These are phyloP conservation scores for Geotrichum candidum DNA, from an alignment of 1,139 yeast genomes.

Conservation along the genomic window DNA sequence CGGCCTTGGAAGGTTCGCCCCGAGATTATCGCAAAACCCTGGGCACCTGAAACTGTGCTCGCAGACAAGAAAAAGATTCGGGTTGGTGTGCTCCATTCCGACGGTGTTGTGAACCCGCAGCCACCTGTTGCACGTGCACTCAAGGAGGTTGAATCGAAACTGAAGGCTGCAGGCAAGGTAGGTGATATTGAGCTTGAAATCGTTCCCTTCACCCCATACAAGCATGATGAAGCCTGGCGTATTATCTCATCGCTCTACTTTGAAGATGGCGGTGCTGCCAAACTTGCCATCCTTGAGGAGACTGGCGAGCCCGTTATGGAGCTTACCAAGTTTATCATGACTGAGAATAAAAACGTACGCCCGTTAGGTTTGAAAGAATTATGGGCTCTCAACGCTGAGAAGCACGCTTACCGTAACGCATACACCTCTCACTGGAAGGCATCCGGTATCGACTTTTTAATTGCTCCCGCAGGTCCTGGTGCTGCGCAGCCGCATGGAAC, in stretches of 20 bases:
- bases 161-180: conserved; percentile 25
- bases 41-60: conserved; percentile 40
- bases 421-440: conserved; percentile 40
- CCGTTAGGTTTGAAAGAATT: conserved; percentile 30
- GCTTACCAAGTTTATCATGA: conserved; percentile 22
- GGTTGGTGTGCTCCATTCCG: conserved; percentile 34
- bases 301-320: conserved; percentile 46
- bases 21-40: conserved; percentile 42
- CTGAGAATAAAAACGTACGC: conserved; percentile 21
- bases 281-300: conserved; percentile 27
- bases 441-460: conserved; percentile 58
- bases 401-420: conserved; percentile 32
- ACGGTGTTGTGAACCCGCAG: conserved; percentile 37
- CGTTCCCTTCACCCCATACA: conserved; percentile 42
- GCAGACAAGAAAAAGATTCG: conserved; percentile 33
- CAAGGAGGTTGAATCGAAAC: conserved; percentile 30
- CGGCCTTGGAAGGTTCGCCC: conserved; percentile 56
- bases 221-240: conserved; percentile 36
- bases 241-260: conserved; percentile 41
- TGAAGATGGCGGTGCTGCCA: conserved; percentile 46
- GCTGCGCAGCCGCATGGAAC: conserved; percentile 66
- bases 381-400: conserved; percentile 35
- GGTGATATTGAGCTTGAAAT: conserved; percentile 34
- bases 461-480: conserved; percentile 64
- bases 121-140: conserved; percentile 49